Base-by-base conservation (phyloP, 768 basidiomycete species). In the Trametes villosa region DNA sequence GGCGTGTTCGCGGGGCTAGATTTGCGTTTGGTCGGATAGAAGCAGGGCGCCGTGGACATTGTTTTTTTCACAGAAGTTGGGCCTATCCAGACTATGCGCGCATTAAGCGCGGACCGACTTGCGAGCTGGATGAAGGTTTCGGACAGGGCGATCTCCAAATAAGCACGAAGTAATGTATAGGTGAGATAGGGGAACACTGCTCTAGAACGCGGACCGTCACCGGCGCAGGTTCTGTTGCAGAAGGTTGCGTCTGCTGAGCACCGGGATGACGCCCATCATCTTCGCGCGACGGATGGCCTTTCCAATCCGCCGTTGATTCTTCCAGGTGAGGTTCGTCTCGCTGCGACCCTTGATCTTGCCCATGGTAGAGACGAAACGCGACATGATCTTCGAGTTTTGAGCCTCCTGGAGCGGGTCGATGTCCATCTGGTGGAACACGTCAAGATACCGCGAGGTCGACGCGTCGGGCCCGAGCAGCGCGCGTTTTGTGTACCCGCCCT, bases 261-360 rank as follows among this genome's bases (percentile, higher is more conserved):
- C 64, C 4, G 93, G 90, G 53, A 96, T 84, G 57, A 93, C 71
- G 40, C 96, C 96, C 91, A 96, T 95, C 82, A 88, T 88, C 76
- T 89, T 92, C 59, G 96, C 91, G 60, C 96, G 79, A 45, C 91
- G 86, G 59, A 97, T 88, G 44, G 94, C 91, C 75, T 94, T 94
- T 60, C 85, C 90, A 4, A 97, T 66, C 61, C 80, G 80, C 44
- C 92, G 82, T 72, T 97, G 96, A 55, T 78, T 89, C 75, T 86
- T 87, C 74, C 85, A 81, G 2, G 94, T 94, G 45, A 98, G 78
- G 7, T 81, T 77, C 0, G 92, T 96, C 30, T 81, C 70, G 9
- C 83, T 79, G 53, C 96, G 83, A n/a, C 78, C 76, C 63, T 81
- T 80, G 64, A 96, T 91, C 78, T 89, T 92, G 53, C 91, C 88